Percentiles rank a stretch among this genome's conserved stretches.
Evolutionary conservation across 805 yeast genomes (phyloP).

Genomic region (Torulaspora delbrueckii): DNA sequence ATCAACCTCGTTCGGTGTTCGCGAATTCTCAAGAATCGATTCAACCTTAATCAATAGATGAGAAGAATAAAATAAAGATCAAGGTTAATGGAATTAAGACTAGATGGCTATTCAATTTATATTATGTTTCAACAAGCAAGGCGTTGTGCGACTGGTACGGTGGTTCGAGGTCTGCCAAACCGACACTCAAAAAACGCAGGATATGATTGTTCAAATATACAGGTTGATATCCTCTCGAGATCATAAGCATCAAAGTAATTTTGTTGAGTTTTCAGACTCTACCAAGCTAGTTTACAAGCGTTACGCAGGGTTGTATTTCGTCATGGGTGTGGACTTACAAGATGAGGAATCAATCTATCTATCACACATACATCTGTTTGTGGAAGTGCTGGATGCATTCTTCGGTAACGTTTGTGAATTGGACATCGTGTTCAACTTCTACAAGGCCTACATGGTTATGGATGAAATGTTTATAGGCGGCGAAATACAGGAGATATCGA

Average conservation of each 20-base stretch:
- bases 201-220: conserved; percentile 50
- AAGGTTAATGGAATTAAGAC: not conserved
- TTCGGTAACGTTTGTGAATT: conserved; percentile 91
- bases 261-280: conserved; percentile 61
- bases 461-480: conserved; percentile 91
- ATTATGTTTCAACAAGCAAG: conserved; percentile 84
- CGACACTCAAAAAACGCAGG: conserved; percentile 33
- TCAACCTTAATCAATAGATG: not conserved
- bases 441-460: conserved; percentile 71
- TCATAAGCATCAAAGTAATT: conserved; percentile 75
- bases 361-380: conserved; percentile 81
- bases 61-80: not conserved
- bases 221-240: conserved; percentile 77
- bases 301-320: conserved; percentile 87
- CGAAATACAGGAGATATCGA: conserved; percentile 82
- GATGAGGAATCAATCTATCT: conserved; percentile 82
- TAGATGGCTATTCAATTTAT: conserved; percentile 75
- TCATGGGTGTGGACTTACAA: conserved; percentile 69
- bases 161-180: conserved; percentile 52
- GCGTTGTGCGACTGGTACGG: conserved; percentile 80
- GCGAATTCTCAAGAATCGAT: not conserved
- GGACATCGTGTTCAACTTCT: conserved; percentile 88
- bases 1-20: not conserved
- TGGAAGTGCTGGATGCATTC: conserved; percentile 79
- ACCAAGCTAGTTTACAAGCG: conserved; percentile 75